These are phyloP conservation scores for Phytophthora litchii DNA, from an alignment of 352 stramenopile genomes.

Conservation along the genomic window DNA sequence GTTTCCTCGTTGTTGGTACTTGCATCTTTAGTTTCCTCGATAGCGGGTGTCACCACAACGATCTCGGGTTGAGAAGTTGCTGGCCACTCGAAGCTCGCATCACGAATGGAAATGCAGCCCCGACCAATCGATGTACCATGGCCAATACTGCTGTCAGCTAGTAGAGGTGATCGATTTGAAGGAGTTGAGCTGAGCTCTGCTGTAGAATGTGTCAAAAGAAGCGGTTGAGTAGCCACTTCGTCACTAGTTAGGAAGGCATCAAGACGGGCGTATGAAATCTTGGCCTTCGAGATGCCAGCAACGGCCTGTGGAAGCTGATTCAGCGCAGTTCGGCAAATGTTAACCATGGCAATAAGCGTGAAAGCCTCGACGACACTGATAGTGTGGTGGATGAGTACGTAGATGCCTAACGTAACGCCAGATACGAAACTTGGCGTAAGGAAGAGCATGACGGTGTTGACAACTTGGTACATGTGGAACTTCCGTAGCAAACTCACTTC, in stretches of 20 bases:
- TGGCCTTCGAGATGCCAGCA: slow-evolving; percentile 34
- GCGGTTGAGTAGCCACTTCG: slow-evolving; percentile 12
- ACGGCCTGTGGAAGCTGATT: slow-evolving; percentile 32
- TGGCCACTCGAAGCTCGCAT: slow-evolving; percentile 39
- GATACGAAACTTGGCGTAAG: slow-evolving; percentile 41
- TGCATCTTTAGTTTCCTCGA: background rate
- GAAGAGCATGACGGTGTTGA: slow-evolving; percentile 51
- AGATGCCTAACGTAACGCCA: slow-evolving; percentile 27
- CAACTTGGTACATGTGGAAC: slow-evolving; percentile 44
- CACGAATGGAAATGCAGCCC: slow-evolving; percentile 27
- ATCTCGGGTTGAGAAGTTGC: slow-evolving; percentile 13
- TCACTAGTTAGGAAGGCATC: slow-evolving; percentile 34
- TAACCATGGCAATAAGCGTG: slow-evolving; percentile 41
- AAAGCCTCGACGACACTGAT: slow-evolving; percentile 38
- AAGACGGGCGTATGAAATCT: slow-evolving; percentile 35
- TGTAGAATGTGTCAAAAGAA: background rate
- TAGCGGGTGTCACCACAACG: slow-evolving; percentile 24
- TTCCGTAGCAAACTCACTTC: slow-evolving; percentile 48
- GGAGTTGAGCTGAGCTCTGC: background rate
- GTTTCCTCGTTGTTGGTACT: background rate
- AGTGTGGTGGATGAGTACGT: slow-evolving; percentile 30
- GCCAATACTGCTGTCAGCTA: background rate
- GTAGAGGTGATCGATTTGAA: slow-evolving; percentile 7
- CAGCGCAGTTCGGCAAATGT: slow-evolving; percentile 33
- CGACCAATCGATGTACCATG: background rate